Conservation (phyloP, 1,284 basidiomycete species). For the Chondrostereum purpureum region DNA sequence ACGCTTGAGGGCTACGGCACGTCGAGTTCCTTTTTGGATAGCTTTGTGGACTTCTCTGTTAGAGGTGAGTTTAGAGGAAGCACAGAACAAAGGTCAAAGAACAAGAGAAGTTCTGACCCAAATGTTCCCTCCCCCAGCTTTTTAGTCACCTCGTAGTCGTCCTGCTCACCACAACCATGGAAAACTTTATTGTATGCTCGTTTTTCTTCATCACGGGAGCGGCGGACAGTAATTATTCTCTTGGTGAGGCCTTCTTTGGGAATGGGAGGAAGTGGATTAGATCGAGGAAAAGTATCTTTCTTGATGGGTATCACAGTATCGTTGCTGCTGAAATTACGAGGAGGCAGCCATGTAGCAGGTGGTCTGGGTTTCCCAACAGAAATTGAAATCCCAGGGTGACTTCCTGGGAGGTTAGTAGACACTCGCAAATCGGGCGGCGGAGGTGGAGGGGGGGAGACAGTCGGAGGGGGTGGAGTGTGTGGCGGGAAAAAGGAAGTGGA, state of each 20-base stretch:
- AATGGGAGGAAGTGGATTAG: constrained; percentile 7
- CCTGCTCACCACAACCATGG: constrained; percentile 68
- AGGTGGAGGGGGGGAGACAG: constrained; percentile 18
- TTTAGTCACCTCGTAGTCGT: constrained; percentile 75
- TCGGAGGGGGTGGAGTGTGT: constrained; percentile 17
- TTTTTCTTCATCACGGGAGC: constrained; percentile 61
- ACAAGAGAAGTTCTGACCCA: constrained; percentile 45
- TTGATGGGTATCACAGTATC: no score
- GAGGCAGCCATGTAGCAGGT: constrained; percentile 1
- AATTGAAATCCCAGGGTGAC: constrained; percentile 18
- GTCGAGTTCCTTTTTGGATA: constrained; percentile 54
- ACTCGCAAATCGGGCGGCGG: constrained; percentile 37
- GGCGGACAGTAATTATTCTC: constrained; percentile 34
- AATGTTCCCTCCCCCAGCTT: constrained; percentile 96
- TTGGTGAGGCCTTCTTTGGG: constrained; percentile 18
- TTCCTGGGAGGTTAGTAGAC: constrained; percentile 37
- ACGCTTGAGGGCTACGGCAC: constrained; percentile 83
- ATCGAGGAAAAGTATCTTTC: not conserved
- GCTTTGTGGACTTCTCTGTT: constrained; percentile 86
- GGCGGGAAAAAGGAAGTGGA: constrained; percentile 7
- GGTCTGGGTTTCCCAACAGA: not conserved
- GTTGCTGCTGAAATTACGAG: no score
- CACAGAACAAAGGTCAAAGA: constrained; percentile 3
- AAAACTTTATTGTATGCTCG: constrained; percentile 63
- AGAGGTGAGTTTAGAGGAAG: constrained; percentile 8